Conservation (phyloP, 306 rosid genomes). For the Geum urbanum region DNA sequence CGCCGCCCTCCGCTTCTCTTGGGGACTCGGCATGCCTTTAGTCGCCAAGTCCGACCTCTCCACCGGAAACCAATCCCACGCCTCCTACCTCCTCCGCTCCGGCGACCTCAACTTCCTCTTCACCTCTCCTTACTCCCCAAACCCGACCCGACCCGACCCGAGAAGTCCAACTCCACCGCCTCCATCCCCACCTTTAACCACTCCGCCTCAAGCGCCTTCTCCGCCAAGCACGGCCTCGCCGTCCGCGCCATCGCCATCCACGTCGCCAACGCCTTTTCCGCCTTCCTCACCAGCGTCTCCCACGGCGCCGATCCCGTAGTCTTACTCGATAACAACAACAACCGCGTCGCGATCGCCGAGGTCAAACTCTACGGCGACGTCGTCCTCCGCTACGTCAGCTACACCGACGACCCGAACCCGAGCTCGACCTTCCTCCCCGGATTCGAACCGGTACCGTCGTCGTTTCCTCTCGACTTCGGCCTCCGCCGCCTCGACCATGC, state of each 20-base stretch:
- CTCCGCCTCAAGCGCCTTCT: slow-evolving; percentile 47
- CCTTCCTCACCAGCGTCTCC: slow-evolving; percentile 51
- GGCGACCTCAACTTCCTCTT: slow-evolving; percentile 81
- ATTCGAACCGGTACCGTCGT: slow-evolving; percentile 47
- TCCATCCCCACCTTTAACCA: slow-evolving; percentile 57
- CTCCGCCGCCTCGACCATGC: slow-evolving; percentile 80
- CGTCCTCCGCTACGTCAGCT: slow-evolving; percentile 75
- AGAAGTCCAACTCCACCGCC: slow-evolving; percentile 37
- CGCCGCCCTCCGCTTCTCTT: slow-evolving; percentile 74
- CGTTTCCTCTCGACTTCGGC: slow-evolving; percentile 60
- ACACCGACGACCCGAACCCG: slow-evolving; percentile 29
- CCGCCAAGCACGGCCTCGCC: slow-evolving; percentile 63
- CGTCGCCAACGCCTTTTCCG: slow-evolving; percentile 63
- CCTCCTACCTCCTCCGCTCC: slow-evolving; percentile 89
- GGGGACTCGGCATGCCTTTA: slow-evolving; percentile 79
- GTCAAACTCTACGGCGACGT: slow-evolving; percentile 83
- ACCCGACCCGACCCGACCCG: slow-evolving; percentile 28
- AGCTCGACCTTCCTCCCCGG: slow-evolving; percentile 55
- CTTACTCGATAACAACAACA: slow-evolving; percentile 35
- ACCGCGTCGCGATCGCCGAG: slow-evolving; percentile 48
- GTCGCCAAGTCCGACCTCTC: slow-evolving; percentile 80
- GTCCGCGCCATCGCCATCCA: slow-evolving; percentile 76
- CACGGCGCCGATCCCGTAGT: slow-evolving; percentile 54
- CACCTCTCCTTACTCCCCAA: slow-evolving; percentile 76
- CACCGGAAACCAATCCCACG: slow-evolving; percentile 69